phyloP scores from a whole-genome alignment of 1,284 basidiomycete species.

The Athelia psychrophila region DNA sequence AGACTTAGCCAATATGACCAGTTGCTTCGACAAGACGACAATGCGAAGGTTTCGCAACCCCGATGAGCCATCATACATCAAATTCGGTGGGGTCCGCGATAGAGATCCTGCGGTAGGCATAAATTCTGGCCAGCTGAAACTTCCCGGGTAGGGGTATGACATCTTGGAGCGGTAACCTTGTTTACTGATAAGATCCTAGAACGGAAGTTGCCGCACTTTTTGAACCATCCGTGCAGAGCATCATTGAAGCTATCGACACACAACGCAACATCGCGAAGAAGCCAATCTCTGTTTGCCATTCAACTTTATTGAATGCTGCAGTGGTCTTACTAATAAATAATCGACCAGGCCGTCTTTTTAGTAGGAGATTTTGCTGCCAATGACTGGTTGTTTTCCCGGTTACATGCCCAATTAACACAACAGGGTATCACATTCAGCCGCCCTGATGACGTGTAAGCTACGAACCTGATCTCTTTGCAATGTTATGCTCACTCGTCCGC shows the following conservation, averaged over 20 bases:
- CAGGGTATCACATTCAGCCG: slow-evolving; percentile 34
- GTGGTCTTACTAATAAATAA: slow-evolving; percentile 13
- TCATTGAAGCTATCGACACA: slow-evolving; percentile 28
- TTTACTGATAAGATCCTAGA: slow-evolving; percentile 3
- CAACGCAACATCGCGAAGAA: slow-evolving; percentile 25
- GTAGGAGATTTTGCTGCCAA: slow-evolving; percentile 38
- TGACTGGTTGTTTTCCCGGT: slow-evolving; percentile 29
- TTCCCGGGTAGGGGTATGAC: slow-evolving; percentile 35
- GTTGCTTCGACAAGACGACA: slow-evolving; percentile 36
- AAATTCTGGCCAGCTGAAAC: slow-evolving; percentile 35
- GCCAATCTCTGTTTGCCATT: slow-evolving; percentile 22
- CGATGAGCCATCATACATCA: slow-evolving; percentile 33
- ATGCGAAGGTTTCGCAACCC: slow-evolving; percentile 37
- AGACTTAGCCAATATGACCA: slow-evolving; percentile 29
- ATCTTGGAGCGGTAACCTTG: background rate
- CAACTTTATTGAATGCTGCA: background rate
- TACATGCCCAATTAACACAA: slow-evolving; percentile 22
- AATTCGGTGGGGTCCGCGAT: slow-evolving; percentile 36
- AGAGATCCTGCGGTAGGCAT: slow-evolving; percentile 34
- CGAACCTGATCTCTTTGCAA: background rate
- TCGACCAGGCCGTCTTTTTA: slow-evolving; percentile 34
- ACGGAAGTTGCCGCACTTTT: slow-evolving; percentile 36
- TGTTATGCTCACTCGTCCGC: background rate
- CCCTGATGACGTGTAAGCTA: slow-evolving; percentile 27
- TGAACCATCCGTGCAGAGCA: slow-evolving; percentile 32